phyloP scores from a whole-genome alignment of 495 filamentous ascomycete genomes.

The Aspergillus heteromorphus region DNA sequence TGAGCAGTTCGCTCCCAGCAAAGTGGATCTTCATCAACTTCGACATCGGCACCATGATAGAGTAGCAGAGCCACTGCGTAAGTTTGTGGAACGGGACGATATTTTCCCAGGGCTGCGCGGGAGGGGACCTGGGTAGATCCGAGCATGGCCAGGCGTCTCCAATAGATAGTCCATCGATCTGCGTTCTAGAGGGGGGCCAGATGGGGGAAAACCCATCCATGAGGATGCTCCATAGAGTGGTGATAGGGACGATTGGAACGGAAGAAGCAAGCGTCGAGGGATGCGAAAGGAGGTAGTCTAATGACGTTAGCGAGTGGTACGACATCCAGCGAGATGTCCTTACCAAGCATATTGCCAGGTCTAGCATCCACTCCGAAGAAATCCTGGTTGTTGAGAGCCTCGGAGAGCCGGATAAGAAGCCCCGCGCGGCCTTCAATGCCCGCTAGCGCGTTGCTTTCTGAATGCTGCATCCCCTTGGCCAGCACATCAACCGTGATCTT shows the following conservation, averaged over 20 bases:
- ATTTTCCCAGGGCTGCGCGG: constrained; percentile 77
- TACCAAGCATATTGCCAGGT: constrained; percentile 94
- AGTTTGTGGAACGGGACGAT: constrained; percentile 85
- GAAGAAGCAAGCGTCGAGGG: constrained; percentile 81
- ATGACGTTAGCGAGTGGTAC: neutral
- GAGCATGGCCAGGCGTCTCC: constrained; percentile 94
- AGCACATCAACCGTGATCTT: constrained; percentile 69
- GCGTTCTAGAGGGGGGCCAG: constrained; percentile 85
- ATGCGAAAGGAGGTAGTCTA: constrained; percentile 91
- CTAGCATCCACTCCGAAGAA: constrained; percentile 81
- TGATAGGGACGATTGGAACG: constrained; percentile 81
- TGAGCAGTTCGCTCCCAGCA: constrained; percentile 57
- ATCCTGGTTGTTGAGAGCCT: constrained; percentile 73
- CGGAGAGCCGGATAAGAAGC: constrained; percentile 68
- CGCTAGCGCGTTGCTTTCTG: constrained; percentile 72
- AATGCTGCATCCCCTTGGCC: constrained; percentile 77
- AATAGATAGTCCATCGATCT: constrained; percentile 80
- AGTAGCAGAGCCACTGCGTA: constrained; percentile 71
- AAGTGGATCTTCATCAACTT: constrained; percentile 59
- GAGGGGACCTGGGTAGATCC: constrained; percentile 67
- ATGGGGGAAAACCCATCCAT: constrained; percentile 83
- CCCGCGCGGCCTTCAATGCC: constrained; percentile 83
- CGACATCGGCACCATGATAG: constrained; percentile 65
- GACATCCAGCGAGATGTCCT: constrained; percentile 12
- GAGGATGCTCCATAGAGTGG: constrained; percentile 83